phyloP scores from a whole-genome alignment of 2,329 filamentous ascomycete species.

The Arthrobotrys sphaeroides region DNA sequence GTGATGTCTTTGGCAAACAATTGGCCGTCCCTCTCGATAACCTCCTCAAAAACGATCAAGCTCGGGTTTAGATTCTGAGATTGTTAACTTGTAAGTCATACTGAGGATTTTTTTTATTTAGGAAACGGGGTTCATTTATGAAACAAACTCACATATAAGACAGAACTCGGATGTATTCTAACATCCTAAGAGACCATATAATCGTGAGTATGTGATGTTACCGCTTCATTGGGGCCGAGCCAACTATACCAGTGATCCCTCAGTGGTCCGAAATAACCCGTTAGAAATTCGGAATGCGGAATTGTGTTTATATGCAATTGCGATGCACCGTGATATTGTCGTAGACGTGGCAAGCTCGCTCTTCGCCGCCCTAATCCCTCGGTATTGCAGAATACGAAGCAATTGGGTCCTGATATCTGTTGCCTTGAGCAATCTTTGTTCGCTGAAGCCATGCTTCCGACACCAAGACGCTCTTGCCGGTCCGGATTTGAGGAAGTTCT shows the following conservation, averaged over 20 bases:
- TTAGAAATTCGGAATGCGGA: slow-evolving; percentile 57
- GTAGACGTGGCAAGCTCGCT: slow-evolving; percentile 57
- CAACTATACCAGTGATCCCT: slow-evolving; percentile 44
- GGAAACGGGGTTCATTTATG: slow-evolving; percentile 65
- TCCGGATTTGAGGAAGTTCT: slow-evolving; percentile 79
- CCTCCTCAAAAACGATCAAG: slow-evolving; percentile 94
- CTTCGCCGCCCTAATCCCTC: slow-evolving; percentile 77
- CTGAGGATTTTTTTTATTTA: too few relatives aligned
- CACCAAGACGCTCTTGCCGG: slow-evolving; percentile 87
- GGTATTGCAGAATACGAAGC: slow-evolving; percentile 83
- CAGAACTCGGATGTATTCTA: slow-evolving; percentile 90
- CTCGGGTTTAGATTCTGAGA: slow-evolving; percentile 97
- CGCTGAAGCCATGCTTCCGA: slow-evolving; percentile 84
- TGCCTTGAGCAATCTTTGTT: slow-evolving; percentile 82
- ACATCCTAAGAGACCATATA: slow-evolving; percentile 74
- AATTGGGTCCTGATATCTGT: slow-evolving; percentile 87
- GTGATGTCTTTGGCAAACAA: slow-evolving; percentile 88
- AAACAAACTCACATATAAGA: slow-evolving; percentile 83
- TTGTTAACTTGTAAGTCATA: too few relatives aligned
- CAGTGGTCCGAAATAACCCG: slow-evolving; percentile 12
- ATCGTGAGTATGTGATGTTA: neutral
- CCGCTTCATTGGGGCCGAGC: neutral
- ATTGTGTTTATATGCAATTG: slow-evolving; percentile 59
- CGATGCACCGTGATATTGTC: slow-evolving; percentile 37
- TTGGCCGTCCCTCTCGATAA: slow-evolving; percentile 86